phyloP scores from a whole-genome alignment of 2,329 filamentous ascomycete species.

The Tolypocladium endophyticum region DNA sequence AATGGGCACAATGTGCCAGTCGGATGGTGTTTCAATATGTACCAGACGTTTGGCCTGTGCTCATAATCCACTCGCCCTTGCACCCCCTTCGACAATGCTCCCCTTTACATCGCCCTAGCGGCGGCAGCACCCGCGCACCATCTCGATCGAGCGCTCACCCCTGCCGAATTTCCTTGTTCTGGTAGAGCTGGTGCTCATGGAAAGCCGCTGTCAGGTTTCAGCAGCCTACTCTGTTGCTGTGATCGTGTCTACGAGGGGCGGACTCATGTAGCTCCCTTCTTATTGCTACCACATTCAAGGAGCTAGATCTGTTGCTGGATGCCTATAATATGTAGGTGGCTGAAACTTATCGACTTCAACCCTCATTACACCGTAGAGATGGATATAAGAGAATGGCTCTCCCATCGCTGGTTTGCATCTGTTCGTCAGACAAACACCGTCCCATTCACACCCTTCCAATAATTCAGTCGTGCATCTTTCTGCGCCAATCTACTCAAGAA shows the following conservation, averaged over 20 bases:
- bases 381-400: conserved; percentile 1
- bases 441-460: not conserved
- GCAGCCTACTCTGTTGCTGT: not conserved
- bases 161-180: not conserved
- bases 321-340: not conserved
- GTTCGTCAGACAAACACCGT: conserved; percentile 2
- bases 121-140: not conserved
- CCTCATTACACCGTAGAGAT: not conserved
- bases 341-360: not conserved
- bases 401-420: not conserved
- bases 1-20: not conserved
- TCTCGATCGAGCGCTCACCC: not conserved
- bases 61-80: not conserved
- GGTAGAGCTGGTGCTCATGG: not conserved
- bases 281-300: not conserved
- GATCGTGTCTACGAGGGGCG: not conserved
- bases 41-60: not conserved
- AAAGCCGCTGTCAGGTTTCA: not conserved
- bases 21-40: not conserved
- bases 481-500: not conserved
- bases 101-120: not conserved
- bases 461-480: not conserved
- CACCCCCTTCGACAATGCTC: not conserved
- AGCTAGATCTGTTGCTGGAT: not conserved
- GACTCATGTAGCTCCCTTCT: not conserved